Percentiles rank a stretch among this genome's conserved stretches.
phyloP scores from a whole-genome alignment of 495 filamentous ascomycete genomes.

The Physcia stellaris region DNA sequence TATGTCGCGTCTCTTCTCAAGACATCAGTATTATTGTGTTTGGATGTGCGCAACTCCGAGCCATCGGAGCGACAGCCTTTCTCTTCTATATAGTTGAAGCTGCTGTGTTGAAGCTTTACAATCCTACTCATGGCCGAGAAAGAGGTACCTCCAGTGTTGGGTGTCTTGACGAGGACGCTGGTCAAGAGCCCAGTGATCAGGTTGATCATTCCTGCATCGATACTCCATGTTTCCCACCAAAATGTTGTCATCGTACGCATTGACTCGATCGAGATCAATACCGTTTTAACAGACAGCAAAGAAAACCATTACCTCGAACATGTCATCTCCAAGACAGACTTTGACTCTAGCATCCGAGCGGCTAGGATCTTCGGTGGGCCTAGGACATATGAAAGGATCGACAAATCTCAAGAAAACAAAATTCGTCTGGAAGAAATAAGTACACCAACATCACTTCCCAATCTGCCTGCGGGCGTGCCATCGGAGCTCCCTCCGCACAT shows the following conservation, averaged over 20 bases:
- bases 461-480: too few species aligned
- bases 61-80: too few species aligned
- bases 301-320: conserved; percentile 52
- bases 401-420: not conserved
- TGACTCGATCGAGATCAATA: conserved; percentile 46
- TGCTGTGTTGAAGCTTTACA: too few species aligned
- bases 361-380: conserved; percentile 20
- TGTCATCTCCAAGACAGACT: conserved; percentile 58
- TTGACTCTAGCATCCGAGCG: conserved; percentile 44
- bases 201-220: conserved; percentile 65
- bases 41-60: too few species aligned
- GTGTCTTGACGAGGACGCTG: conserved; percentile 64
- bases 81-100: too few species aligned
- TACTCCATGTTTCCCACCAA: conserved; percentile 54
- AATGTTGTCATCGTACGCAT: conserved; percentile 88
- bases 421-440: not conserved
- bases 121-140: not conserved
- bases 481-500: conserved; percentile 58
- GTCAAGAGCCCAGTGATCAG: conserved; percentile 62
- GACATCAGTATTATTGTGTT: too few species aligned
- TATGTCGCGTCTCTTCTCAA: too few species aligned
- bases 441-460: too few species aligned
- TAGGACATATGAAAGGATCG: conserved; percentile 19
- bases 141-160: conserved; percentile 35
- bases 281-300: conserved; percentile 48